Evolutionary conservation across 768 basidiomycete species (phyloP).

Genomic region (Paxillus involutus): DNA sequence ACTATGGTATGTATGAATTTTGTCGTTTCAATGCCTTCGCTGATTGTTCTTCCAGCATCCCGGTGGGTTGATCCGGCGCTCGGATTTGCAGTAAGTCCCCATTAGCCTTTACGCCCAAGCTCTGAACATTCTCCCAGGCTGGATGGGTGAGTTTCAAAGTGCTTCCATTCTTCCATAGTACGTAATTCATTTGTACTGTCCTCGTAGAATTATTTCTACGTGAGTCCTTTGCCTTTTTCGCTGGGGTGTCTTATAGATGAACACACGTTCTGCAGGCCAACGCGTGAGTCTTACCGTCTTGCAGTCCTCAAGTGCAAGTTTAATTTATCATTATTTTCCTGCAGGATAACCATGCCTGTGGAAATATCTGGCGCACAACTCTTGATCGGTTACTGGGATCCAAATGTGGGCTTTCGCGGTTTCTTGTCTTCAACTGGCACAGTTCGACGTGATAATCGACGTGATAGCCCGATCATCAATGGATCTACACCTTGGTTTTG

Average conservation of each 20-base stretch:
- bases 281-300: constrained; percentile 3
- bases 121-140: constrained; percentile 7
- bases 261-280: neutral
- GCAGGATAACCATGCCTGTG: constrained; percentile 64
- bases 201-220: constrained; percentile 53
- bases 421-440: neutral
- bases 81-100: constrained; percentile 54
- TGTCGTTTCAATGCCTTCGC: too few relatives aligned
- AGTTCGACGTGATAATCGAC: neutral
- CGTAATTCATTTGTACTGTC: neutral
- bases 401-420: constrained; percentile 39
- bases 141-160: constrained; percentile 31
- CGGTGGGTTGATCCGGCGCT: constrained; percentile 61
- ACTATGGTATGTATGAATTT: constrained; percentile 48
- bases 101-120: neutral
- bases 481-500: constrained; percentile 58
- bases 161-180: too few relatives aligned
- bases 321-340: neutral
- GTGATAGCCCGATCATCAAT: constrained; percentile 45
- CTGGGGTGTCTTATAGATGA: neutral
- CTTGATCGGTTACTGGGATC: constrained; percentile 72
- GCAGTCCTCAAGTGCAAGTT: neutral
- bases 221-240: constrained; percentile 28
- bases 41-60: constrained; percentile 34
- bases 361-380: constrained; percentile 74